Base-by-base conservation (phyloP, 2,329 filamentous ascomycete species). In the Chrysoporthe deuterocubensis region DNA sequence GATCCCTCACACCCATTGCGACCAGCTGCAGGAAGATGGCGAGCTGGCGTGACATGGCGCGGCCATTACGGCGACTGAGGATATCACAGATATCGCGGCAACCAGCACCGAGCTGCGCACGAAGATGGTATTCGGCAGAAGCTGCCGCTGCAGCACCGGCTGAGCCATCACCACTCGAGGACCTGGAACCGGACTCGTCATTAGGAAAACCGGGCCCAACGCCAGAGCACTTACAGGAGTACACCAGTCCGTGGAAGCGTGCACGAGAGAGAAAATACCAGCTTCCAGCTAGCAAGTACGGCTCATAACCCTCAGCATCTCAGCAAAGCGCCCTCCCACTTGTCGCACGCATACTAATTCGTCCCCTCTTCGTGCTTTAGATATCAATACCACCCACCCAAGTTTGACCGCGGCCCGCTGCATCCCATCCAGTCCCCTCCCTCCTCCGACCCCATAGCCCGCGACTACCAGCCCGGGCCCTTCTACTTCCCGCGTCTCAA, bases 311-410 rank as follows among this genome's bases (percentile, higher is more conserved):
- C 46, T 74, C 18, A 16, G 14, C 7, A 13, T 16, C 9, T 34
- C 14, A 3, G n/a, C 46, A 9, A 26, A 26, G 44, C 60, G 48
- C 18, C n/a, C 56, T 58, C 34, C 54, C 18, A 4, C 16, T 26
- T 18, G 43, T 21, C 44, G 52, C 52, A 26, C 21, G 3, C 18
- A 13, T 60, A 34, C 70, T 70, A 56, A 73, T 61, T 16, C 58
- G 14, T 48, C 32, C 7, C 64, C 43, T 54, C 57, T 48, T 59
- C 79, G 80, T 69, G 21, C n/a, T 21, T 40, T 70, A 97, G 95
- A 85, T 99, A 98, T 82, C 92, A 97, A 81, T 98, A 92, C 80
- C 93, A 94, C 72, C 91, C 95, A 62, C 96, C 96, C 71, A 96
- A 95, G 82, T 99, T 94, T 86, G 90, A 97, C 80, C 92, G 95